Conservation (phyloP, 495 filamentous ascomycete genomes). For the Platismatia glauca region DNA sequence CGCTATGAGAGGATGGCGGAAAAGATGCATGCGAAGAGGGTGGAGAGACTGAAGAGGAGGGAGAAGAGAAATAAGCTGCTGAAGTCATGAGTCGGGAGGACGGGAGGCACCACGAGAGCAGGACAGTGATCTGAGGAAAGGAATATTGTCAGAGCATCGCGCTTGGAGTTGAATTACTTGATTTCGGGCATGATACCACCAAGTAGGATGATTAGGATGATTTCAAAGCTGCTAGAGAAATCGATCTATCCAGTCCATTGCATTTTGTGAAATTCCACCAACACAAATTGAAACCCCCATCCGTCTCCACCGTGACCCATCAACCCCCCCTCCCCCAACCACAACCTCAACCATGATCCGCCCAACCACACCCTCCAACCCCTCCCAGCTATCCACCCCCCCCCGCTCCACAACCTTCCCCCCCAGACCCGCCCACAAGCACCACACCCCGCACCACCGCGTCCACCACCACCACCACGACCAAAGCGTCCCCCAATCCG, state of each 20-base stretch:
- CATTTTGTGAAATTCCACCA: no score
- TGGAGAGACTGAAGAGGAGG: constrained; percentile 84
- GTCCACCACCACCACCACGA: constrained; percentile 17
- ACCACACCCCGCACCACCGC: constrained; percentile 20
- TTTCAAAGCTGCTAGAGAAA: not conserved
- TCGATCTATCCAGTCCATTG: not conserved
- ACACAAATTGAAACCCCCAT: no score
- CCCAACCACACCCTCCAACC: constrained; percentile 32
- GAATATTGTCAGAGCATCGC: constrained; percentile 14
- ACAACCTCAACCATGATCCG: constrained; percentile 39
- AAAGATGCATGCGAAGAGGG: constrained; percentile 93
- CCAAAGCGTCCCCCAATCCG: constrained; percentile 21
- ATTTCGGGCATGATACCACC: constrained; percentile 2
- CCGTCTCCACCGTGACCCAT: constrained; percentile 10
- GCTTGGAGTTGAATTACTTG: constrained; percentile 5
- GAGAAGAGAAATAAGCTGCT: constrained; percentile 97
- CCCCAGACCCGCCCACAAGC: constrained; percentile 10
- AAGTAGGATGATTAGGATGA: not conserved
- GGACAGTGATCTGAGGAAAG: not conserved
- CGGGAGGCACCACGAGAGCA: constrained; percentile 8
- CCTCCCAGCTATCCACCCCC: not conserved
- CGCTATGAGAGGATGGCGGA: constrained; percentile 90
- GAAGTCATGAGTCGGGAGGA: constrained; percentile 57
- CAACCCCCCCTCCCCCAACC: constrained; percentile 29
- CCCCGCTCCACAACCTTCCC: constrained; percentile 20